Conservation (phyloP, 139 green algal genomes). For the Micractinium conductrix region DNA sequence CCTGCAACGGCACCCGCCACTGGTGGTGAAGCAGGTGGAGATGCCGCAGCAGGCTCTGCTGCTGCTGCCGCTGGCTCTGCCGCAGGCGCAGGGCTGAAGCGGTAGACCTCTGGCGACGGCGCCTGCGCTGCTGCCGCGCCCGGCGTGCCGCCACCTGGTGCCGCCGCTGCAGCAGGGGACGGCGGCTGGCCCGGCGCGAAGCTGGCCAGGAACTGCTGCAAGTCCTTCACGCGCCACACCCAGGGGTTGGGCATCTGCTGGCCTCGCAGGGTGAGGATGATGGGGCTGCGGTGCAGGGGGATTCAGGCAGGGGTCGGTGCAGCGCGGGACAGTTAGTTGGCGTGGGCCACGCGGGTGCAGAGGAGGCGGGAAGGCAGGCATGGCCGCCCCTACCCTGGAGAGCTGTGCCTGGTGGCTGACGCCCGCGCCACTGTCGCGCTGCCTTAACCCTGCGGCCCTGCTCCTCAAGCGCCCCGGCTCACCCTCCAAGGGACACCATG, state of each 20-base stretch:
- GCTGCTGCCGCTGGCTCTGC: neutral
- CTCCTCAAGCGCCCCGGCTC: no score
- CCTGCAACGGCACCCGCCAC: no score
- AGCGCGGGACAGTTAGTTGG: neutral
- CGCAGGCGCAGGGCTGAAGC: constrained; percentile 1
- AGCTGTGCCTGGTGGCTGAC: neutral
- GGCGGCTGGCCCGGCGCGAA: neutral
- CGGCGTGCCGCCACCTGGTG: neutral
- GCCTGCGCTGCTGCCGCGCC: neutral
- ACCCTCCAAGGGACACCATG: constrained; percentile 22
- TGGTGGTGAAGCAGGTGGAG: no score
- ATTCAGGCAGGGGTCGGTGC: neutral
- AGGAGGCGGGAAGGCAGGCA: neutral
- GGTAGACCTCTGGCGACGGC: neutral
- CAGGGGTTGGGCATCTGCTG: constrained; percentile 9
- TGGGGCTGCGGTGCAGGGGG: neutral
- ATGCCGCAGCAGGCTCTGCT: neutral
- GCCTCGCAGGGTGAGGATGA: neutral
- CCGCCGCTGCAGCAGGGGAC: neutral
- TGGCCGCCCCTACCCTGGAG: neutral
- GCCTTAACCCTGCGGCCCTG: no score
- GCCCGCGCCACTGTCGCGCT: no score
- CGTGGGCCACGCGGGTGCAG: neutral
- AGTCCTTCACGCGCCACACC: neutral
- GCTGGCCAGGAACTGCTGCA: constrained; percentile 24